Base-by-base conservation (phyloP, 2,329 filamentous ascomycete genomes). In the Arthrobotrys megalospora region DNA sequence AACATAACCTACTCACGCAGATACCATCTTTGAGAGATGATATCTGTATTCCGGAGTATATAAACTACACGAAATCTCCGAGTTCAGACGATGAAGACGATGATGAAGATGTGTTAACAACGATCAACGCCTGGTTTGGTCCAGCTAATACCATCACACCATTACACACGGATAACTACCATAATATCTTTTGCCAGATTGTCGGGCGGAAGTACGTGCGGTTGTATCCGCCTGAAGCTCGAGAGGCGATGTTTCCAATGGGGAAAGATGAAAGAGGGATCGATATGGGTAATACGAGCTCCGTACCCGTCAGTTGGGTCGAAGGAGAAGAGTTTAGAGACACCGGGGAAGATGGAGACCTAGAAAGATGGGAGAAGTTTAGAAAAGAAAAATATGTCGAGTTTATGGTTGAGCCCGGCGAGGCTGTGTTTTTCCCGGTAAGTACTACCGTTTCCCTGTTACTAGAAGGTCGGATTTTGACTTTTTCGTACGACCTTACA, bases 141-240 rank as follows among this genome's bases (percentile, higher is more conserved):
- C 96, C 96, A 0, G 87, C 90, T 0, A 91, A 90, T 62, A 98
- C 96, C 0, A 94, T 97, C 80, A 97, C 94, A 0, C 96, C 96
- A 0, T 86, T 98, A 0, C 96, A 99, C 84, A 96, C 93, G 1
- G 96, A 98, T 82, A 93, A 92, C 0, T 96, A 97, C 83, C 93
- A 97, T 83, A 98, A 98, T 82, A 89, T 98, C 58, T 88, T 98
- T 3, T 91, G 91, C 24, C 96, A 98, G 84, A 92, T 96, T 0
- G 92, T 97, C 0, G 96, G 96, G 0, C 87, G 89, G 72, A 99
- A 99, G 84, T 98, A 98, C 84, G 86, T 98, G n/a, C 88, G 96
- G 0, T 86, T 98, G 1, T 98, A 97, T 83, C 87, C 91, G 0
- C 94, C 95, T 0, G 83, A 84, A 14, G 87, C 90, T 52, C 90